Evolutionary conservation across 768 basidiomycete genomes (phyloP).

Genomic region (Mycena sanguinolenta): DNA sequence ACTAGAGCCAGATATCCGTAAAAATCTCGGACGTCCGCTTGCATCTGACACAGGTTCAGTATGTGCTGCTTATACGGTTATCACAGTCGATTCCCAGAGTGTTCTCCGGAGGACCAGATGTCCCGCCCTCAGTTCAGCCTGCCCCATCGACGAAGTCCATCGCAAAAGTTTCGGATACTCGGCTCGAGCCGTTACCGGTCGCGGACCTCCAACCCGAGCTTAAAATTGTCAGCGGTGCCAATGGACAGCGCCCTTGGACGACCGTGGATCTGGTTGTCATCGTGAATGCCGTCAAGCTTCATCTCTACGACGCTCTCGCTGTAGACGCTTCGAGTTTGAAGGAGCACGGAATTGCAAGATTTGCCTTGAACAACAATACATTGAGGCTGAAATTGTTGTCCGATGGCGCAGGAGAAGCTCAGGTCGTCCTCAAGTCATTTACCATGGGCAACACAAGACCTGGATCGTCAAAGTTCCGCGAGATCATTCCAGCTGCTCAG

Average conservation of each 20-base stretch:
- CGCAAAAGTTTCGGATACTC: conserved; percentile 24
- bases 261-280: conserved; percentile 80
- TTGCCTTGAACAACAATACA: conserved; percentile 84
- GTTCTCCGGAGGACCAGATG: conserved; percentile 64
- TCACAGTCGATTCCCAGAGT: conserved; percentile 78
- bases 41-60: conserved; percentile 88
- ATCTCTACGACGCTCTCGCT: conserved; percentile 84
- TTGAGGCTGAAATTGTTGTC: conserved; percentile 86
- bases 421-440: conserved; percentile 90
- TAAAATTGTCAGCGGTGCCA: conserved; percentile 46
- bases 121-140: conserved; percentile 46
- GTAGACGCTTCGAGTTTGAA: conserved; percentile 68
- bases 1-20: conserved; percentile 70
- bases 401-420: conserved; percentile 88
- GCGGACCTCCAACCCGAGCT: conserved; percentile 75
- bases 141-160: conserved; percentile 36
- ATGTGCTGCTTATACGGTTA: conserved; percentile 75
- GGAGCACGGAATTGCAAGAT: conserved; percentile 86
- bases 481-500: conserved; percentile 93
- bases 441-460: conserved; percentile 91
- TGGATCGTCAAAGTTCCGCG: conserved; percentile 87
- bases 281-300: conserved; percentile 81
- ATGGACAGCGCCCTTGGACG: conserved; percentile 62
- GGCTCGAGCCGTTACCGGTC: conserved; percentile 31
- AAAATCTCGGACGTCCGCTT: conserved; percentile 88